Conservation (phyloP, 2,329 filamentous ascomycete genomes). For the Neocucurbitaria cava region DNA sequence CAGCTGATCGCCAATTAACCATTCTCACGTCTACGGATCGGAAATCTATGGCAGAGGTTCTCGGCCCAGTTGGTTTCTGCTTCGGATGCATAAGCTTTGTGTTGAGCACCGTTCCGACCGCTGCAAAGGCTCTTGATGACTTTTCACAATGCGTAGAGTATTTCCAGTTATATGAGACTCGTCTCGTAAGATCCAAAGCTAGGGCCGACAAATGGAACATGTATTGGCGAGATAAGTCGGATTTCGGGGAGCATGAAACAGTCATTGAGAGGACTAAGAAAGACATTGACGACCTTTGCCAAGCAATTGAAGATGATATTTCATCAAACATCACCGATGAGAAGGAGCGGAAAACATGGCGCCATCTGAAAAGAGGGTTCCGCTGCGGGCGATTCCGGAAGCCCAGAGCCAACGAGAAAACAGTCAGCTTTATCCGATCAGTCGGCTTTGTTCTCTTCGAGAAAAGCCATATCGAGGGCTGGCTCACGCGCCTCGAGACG, state of each 20-base stretch:
- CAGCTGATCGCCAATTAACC: too few species aligned
- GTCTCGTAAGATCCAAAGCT: background rate
- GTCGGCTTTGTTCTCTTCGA: background rate
- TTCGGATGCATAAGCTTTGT: background rate
- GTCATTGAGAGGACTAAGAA: background rate
- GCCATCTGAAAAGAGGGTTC: background rate
- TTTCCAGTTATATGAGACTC: background rate
- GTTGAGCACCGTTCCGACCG: background rate
- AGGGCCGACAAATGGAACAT: background rate
- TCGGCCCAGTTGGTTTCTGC: background rate
- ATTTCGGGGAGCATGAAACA: background rate
- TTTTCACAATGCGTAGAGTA: background rate
- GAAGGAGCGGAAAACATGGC: background rate
- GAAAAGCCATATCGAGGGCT: background rate
- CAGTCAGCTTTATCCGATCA: background rate
- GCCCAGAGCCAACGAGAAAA: background rate
- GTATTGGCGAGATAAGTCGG: background rate
- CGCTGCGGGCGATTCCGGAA: background rate
- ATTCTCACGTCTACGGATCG: too few species aligned
- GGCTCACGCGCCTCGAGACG: background rate
- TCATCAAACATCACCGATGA: background rate
- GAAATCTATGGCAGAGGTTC: background rate
- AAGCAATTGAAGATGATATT: background rate
- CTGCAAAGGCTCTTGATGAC: background rate
- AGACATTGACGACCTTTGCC: background rate